A percentile compares a stretch with the other conserved stretches of the same genome.
These are phyloP conservation scores for Diplogelasinospora grovesii DNA, from an alignment of 495 filamentous ascomycete genomes.

Conservation along the genomic window DNA sequence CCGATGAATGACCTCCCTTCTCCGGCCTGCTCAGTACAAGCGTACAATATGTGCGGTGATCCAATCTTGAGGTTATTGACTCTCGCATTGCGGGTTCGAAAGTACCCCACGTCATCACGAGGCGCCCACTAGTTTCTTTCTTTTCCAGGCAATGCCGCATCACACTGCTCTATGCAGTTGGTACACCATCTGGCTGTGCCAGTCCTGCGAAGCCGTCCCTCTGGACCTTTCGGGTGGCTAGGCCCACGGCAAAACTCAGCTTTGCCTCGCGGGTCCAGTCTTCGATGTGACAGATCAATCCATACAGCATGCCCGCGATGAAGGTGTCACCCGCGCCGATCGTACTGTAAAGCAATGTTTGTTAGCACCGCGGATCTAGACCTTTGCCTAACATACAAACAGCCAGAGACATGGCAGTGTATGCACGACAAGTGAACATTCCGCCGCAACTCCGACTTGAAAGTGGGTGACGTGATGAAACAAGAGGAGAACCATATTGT, in stretches of 20 bases:
- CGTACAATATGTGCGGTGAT: too few species aligned
- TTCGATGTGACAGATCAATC: slow-evolving; percentile 42
- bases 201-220: slow-evolving; percentile 60
- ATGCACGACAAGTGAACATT: not conserved
- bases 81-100: too few species aligned
- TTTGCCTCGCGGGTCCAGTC: slow-evolving; percentile 46
- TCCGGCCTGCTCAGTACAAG: too few species aligned
- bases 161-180: too few species aligned
- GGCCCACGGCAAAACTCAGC: slow-evolving; percentile 55
- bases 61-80: too few species aligned
- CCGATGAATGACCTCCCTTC: too few species aligned
- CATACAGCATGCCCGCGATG: slow-evolving; percentile 63
- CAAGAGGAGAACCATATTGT: too few species aligned
- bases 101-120: slow-evolving; percentile 13
- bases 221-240: slow-evolving; percentile 62
- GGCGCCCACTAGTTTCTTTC: too few species aligned
- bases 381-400: not conserved
- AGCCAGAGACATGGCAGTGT: not conserved
- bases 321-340: slow-evolving; percentile 73
- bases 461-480: too few species aligned
- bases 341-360: slow-evolving; percentile 35
- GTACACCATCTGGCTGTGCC: slow-evolving; percentile 12
- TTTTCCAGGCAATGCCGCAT: slow-evolving; percentile 4
- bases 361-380: slow-evolving; percentile 13
- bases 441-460: not conserved